These are phyloP conservation scores for Eucalyptus paniculata DNA, from an alignment of 345 rosid genomes.

Conservation along the genomic window DNA sequence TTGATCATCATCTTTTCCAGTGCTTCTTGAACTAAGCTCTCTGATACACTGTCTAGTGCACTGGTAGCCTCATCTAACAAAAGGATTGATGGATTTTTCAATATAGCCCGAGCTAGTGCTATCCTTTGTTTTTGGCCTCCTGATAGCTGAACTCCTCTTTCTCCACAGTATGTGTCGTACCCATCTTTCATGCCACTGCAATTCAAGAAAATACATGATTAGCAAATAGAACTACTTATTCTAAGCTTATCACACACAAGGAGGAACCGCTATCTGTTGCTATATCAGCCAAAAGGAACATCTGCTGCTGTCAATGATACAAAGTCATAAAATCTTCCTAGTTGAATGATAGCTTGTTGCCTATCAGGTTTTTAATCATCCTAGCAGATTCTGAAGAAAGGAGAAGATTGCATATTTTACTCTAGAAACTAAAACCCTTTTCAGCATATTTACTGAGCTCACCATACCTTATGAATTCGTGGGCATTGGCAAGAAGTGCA, in stretches of 20 bases:
- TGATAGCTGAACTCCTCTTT: constrained; percentile 53
- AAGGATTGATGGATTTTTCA: constrained; percentile 53
- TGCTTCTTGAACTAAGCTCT: constrained; percentile 44
- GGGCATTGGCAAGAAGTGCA: constrained; percentile 47
- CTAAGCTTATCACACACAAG: not conserved
- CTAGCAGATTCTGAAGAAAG: not conserved
- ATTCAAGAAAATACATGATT: not conserved
- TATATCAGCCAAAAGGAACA: not conserved
- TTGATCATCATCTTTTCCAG: constrained; percentile 59
- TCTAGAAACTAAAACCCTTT: not conserved
- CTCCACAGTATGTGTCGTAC: constrained; percentile 48
- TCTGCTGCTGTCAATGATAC: not conserved
- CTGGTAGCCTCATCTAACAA: constrained; percentile 73
- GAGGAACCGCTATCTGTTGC: not conserved
- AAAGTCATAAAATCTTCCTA: not conserved
- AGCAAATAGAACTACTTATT: not conserved
- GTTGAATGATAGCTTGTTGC: not conserved
- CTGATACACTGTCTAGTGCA: constrained; percentile 55
- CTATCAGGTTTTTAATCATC: not conserved
- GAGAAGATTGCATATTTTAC: not conserved
- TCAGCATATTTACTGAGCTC: not conserved
- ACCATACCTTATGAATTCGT: constrained; percentile 49
- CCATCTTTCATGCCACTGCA: constrained; percentile 65
- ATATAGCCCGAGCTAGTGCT: constrained; percentile 61
- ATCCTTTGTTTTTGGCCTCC: constrained; percentile 77